These are phyloP conservation scores for Acidomyces sp. DNA, from an alignment of 495 filamentous ascomycete species.

Conservation along the genomic window DNA sequence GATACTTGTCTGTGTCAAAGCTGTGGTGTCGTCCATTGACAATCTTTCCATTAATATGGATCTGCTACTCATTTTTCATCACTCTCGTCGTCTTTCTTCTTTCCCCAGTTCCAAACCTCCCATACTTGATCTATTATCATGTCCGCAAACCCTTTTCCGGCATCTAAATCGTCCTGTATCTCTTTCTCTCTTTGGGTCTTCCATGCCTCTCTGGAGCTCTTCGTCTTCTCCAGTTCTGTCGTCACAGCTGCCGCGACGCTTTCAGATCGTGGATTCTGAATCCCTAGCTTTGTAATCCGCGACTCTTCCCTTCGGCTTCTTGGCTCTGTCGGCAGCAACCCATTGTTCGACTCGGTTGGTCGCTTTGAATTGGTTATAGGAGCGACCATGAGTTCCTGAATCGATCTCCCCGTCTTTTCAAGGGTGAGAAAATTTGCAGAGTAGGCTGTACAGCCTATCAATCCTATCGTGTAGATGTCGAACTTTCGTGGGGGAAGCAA, in stretches of 20 bases:
- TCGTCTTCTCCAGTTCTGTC: slow-evolving; percentile 17
- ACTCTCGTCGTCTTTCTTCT: slow-evolving; percentile 26
- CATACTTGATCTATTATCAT: slow-evolving; percentile 74
- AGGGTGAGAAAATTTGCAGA: slow-evolving; percentile 45
- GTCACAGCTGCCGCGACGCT: slow-evolving; percentile 42
- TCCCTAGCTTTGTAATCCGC: not conserved
- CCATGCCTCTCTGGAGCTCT: slow-evolving; percentile 51
- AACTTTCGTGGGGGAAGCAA: slow-evolving; percentile 70
- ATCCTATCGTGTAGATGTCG: slow-evolving; percentile 51
- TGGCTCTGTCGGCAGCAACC: slow-evolving; percentile 5
- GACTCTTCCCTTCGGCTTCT: slow-evolving; percentile 3
- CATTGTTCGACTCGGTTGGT: slow-evolving; percentile 5
- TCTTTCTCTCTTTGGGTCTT: slow-evolving; percentile 54
- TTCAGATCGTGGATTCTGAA: slow-evolving; percentile 5
- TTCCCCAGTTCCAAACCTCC: slow-evolving; percentile 61
- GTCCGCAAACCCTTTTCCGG: slow-evolving; percentile 67
- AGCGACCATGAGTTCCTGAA: slow-evolving; percentile 25
- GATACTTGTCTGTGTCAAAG: too few species aligned
- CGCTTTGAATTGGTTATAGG: slow-evolving; percentile 1
- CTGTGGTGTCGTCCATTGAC: too few species aligned
- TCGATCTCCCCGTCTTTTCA: slow-evolving; percentile 45
- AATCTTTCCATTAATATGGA: too few species aligned
- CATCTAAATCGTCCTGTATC: slow-evolving; percentile 58
- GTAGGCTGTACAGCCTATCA: slow-evolving; percentile 32
- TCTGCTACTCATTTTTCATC: slow-evolving; percentile 9